Conservation (phyloP, 2,329 filamentous ascomycete species). For the Penicillium italicum region DNA sequence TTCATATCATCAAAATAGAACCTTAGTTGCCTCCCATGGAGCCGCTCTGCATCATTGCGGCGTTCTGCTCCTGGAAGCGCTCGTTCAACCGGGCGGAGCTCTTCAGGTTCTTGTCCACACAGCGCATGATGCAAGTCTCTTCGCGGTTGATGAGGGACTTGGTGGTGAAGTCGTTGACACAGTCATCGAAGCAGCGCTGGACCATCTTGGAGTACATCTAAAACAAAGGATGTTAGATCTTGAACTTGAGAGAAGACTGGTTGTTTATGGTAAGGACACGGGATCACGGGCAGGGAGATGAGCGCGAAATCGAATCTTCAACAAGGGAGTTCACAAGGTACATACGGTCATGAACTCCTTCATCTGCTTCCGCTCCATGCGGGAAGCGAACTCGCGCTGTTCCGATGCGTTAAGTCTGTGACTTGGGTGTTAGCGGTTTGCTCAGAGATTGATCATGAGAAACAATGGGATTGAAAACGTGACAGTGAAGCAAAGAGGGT, state of each 20-base stretch:
- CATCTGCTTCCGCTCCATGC: slow-evolving; percentile 97
- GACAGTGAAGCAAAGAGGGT: neutral
- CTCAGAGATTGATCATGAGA: slow-evolving; percentile 3
- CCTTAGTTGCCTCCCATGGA: slow-evolving; percentile 42
- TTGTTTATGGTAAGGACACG: neutral
- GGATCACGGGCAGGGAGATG: neutral
- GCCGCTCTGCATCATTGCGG: slow-evolving; percentile 62
- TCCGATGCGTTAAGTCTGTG: slow-evolving; percentile 69
- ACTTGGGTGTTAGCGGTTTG: slow-evolving; percentile 1
- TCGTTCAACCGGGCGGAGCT: slow-evolving; percentile 84
- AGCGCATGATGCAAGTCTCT: slow-evolving; percentile 86
- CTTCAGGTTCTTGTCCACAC: slow-evolving; percentile 95
- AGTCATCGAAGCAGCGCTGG: slow-evolving; percentile 82
- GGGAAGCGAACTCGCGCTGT: slow-evolving; percentile 87
- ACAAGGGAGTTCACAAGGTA: slow-evolving; percentile 19
- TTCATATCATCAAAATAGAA: neutral
- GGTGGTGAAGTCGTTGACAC: slow-evolving; percentile 97
- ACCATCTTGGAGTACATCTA: slow-evolving; percentile 63
- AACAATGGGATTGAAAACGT: neutral
- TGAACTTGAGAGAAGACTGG: neutral
- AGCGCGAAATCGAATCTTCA: neutral
- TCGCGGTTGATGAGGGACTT: slow-evolving; percentile 87
- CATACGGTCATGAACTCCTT: slow-evolving; percentile 97
- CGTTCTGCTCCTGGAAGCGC: slow-evolving; percentile 77
- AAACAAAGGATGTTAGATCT: slow-evolving; percentile 14